A percentile compares a stretch with the other conserved stretches of the same genome.
Evolutionary conservation across 495 filamentous ascomycete genomes (phyloP).

Genomic region (Rhizodiscina lignyota): DNA sequence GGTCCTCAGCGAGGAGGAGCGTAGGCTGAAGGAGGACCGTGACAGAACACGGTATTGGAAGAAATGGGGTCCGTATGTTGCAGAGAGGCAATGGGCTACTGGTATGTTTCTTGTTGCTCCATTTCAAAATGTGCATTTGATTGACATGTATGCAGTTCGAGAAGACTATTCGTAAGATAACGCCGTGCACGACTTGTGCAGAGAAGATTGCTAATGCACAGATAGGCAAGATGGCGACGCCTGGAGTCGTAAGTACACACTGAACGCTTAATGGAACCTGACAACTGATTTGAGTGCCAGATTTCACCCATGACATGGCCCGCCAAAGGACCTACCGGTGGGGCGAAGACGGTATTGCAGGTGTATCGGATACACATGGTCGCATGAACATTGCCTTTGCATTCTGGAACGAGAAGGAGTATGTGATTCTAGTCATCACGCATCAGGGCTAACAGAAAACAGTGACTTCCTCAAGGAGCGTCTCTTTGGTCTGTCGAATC

Average conservation of each 20-base stretch:
- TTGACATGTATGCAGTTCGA: conserved; percentile 40
- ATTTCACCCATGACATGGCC: conserved; percentile 87
- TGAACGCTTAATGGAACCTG: no score
- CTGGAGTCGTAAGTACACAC: conserved; percentile 79
- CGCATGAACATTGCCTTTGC: conserved; percentile 83
- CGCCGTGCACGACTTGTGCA: no score
- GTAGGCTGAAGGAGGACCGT: conserved; percentile 69
- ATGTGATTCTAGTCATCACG: conserved; percentile 17
- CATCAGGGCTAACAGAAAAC: conserved; percentile 1
- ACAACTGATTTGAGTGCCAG: no score
- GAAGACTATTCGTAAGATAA: conserved; percentile 76
- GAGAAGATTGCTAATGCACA: conserved; percentile 9
- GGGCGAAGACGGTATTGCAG: conserved; percentile 96
- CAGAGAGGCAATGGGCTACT: conserved; percentile 79
- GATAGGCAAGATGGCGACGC: conserved; percentile 63
- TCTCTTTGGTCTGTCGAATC: conserved; percentile 85
- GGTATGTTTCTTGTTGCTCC: conserved; percentile 42
- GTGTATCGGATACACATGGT: conserved; percentile 82
- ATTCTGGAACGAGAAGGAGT: conserved; percentile 98
- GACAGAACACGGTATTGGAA: conserved; percentile 81
- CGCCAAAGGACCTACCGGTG: conserved; percentile 77
- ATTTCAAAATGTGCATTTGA: conserved; percentile 1
- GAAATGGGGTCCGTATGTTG: conserved; percentile 73
- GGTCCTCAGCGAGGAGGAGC: conserved; percentile 75
- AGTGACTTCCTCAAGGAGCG: conserved; percentile 89